These are phyloP conservation scores for Podospora didyma DNA, from an alignment of 495 filamentous ascomycete species.

Conservation along the genomic window DNA sequence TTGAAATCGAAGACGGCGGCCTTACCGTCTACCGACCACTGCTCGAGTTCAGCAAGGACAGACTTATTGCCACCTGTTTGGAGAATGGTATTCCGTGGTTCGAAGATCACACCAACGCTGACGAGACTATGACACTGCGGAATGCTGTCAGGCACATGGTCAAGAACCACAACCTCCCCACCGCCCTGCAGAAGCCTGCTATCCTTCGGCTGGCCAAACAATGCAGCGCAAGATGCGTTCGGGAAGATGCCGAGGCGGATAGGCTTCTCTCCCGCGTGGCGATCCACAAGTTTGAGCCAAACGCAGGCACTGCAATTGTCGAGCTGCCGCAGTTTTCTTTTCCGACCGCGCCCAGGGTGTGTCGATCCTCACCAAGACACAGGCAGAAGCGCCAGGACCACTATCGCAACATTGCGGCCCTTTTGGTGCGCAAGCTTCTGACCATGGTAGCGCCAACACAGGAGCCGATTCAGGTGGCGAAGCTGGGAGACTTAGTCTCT, in stretches of 20 bases:
- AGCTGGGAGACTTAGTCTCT: constrained; percentile 32
- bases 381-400: constrained; percentile 26
- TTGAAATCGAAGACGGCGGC: constrained; percentile 61
- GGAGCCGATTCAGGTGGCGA: constrained; percentile 23
- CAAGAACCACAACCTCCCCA: constrained; percentile 55
- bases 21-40: constrained; percentile 72
- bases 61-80: constrained; percentile 68
- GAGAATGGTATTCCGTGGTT: constrained; percentile 64
- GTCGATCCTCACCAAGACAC: constrained; percentile 10
- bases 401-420: constrained; percentile 35
- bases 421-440: constrained; percentile 36
- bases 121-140: constrained; percentile 69
- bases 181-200: constrained; percentile 61
- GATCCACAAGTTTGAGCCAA: constrained; percentile 37
- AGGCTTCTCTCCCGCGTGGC: constrained; percentile 24
- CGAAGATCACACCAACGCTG: constrained; percentile 81
- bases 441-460: constrained; percentile 35
- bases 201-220: constrained; percentile 53
- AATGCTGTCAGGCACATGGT: constrained; percentile 75
- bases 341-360: constrained; percentile 9
- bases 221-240: constrained; percentile 24
- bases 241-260: constrained; percentile 32
- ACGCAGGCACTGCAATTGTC: constrained; percentile 38
- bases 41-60: constrained; percentile 65
- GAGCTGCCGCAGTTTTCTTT: constrained; percentile 31